Evolutionary conservation across 2,329 filamentous ascomycete genomes (phyloP).

Genomic region (Trichoderma cornu-damae): DNA sequence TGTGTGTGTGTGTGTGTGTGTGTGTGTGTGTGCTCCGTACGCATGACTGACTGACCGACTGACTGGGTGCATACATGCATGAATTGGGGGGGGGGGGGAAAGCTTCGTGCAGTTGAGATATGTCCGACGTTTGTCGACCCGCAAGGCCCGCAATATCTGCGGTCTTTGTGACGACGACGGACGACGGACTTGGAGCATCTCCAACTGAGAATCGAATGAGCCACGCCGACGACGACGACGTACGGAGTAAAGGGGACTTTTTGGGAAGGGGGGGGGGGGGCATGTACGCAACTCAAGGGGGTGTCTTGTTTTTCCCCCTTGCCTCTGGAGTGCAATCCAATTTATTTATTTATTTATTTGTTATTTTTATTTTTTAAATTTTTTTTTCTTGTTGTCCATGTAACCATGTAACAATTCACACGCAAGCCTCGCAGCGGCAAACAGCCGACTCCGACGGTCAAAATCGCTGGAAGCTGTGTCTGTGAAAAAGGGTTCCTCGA

Average conservation of each 20-base stretch:
- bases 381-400: too few relatives aligned
- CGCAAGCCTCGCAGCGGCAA: too few relatives aligned
- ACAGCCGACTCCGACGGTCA: too few relatives aligned
- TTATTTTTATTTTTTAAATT: too few relatives aligned
- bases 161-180: background rate
- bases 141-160: slow-evolving; percentile 2
- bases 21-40: too few relatives aligned
- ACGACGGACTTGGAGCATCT: background rate
- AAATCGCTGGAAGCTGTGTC: too few relatives aligned
- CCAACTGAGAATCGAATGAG: background rate
- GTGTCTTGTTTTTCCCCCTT: background rate
- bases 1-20: too few relatives aligned
- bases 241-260: background rate
- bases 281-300: too few relatives aligned
- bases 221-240: too few relatives aligned
- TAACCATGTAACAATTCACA: too few relatives aligned
- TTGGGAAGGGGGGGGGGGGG: too few relatives aligned
- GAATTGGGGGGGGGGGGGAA: too few relatives aligned
- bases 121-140: background rate
- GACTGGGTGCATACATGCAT: background rate
- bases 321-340: background rate
- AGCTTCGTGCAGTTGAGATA: background rate
- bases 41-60: background rate
- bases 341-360: background rate
- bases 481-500: background rate